A percentile compares a stretch with the other conserved stretches of the same genome.
Conservation (phyloP, 139 green algal genomes). For the Tetradesmus lagerheimii region DNA sequence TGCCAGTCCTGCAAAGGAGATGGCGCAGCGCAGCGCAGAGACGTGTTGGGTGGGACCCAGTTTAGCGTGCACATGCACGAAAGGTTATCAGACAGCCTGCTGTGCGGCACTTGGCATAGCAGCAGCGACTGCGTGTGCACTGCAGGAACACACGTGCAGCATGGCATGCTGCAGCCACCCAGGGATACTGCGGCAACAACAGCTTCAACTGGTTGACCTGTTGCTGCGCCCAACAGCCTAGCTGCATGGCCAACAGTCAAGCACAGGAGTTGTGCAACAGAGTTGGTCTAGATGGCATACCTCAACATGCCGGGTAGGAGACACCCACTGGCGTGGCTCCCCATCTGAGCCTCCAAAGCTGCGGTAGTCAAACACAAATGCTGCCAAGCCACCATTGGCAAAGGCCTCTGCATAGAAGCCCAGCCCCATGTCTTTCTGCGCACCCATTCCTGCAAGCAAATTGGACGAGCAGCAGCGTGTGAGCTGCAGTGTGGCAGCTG, state of each 20-base stretch:
- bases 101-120: too few relatives aligned
- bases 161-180: too few relatives aligned
- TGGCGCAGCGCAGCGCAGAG: slow-evolving; percentile 54
- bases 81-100: too few relatives aligned
- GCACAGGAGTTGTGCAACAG: background rate
- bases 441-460: slow-evolving; percentile 43
- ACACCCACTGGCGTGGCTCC: slow-evolving; percentile 63
- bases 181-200: too few relatives aligned
- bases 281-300: slow-evolving; percentile 48
- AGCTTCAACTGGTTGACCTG: too few relatives aligned
- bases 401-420: slow-evolving; percentile 58
- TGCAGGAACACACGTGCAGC: too few relatives aligned
- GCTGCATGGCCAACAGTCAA: slow-evolving; percentile 16
- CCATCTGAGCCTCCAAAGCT: slow-evolving; percentile 68
- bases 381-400: slow-evolving; percentile 50
- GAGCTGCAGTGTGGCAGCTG: background rate
- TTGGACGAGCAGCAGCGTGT: background rate
- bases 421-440: slow-evolving; percentile 68
- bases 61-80: slow-evolving; percentile 65
- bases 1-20: slow-evolving; percentile 63
- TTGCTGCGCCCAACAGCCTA: slow-evolving; percentile 21
- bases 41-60: slow-evolving; percentile 56
- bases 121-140: slow-evolving; percentile 41
- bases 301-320: slow-evolving; percentile 58
- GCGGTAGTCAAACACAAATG: slow-evolving; percentile 72